Base-by-base conservation (phyloP, 768 basidiomycete genomes). In the Ramaria sp. region DNA sequence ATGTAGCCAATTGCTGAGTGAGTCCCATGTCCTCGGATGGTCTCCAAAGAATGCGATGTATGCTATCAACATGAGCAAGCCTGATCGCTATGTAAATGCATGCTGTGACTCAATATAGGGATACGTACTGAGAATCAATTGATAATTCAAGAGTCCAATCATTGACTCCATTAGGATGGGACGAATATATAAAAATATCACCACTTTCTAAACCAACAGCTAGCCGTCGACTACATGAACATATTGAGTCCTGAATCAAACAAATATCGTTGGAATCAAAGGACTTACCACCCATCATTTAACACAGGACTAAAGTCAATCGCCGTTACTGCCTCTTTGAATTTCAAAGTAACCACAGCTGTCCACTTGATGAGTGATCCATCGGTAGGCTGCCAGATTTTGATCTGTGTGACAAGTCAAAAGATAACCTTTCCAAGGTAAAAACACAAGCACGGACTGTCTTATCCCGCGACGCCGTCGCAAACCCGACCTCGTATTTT, bases 381-480 rank as follows among this genome's bases (percentile, higher is more conserved):
- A 1, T 67, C 67, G 7, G 60, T 60, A 16, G 70, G 64, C 42
- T 70, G 65, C 96, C 95, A 98, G 10, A 97, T 72, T 66, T 86
- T 95, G 42, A 90, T 85, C 92, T 95, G 48, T 16, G 12, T n/a
- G 30, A 20, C 28, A 30, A 44, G 13, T 18, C 1, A 51, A 38
- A 57, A 52, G 52, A 47, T 28, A 34, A n/a, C 30, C 30, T 18
- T n/a, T 38, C 34, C 47, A 1, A 30, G 5, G 34, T 50, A 12
- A 48, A 4, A 7, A 52, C 22, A n/a, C 41, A 38, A 32, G 28
- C 27, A 59, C 78, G 53, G 60, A 90, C 94, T 13, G 88, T 90
- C 71, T 95, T 98, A 68, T 99, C 96, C 41, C 96, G 78, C 2
- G 94, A 93, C 1, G 89, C 94, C 2, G 96, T 98, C 10, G 83